Evolutionary conservation across 495 filamentous ascomycete species (phyloP).

Genomic region (Platismatia glauca): DNA sequence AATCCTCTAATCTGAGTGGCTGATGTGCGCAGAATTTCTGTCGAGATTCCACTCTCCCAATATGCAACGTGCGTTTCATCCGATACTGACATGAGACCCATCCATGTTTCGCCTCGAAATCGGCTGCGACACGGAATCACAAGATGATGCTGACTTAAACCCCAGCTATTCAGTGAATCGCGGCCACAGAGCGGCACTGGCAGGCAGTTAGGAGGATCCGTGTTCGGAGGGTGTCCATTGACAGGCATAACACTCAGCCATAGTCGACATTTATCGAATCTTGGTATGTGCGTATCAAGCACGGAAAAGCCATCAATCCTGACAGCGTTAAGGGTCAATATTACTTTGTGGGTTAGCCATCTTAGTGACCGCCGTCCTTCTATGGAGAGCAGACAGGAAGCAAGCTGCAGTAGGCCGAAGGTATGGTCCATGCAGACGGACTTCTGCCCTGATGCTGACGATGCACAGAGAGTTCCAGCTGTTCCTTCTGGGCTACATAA

Average conservation of each 20-base stretch:
- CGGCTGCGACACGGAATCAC: too few relatives aligned
- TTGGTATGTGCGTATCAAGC: conserved; percentile 53
- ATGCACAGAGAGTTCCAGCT: conserved; percentile 82
- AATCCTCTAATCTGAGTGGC: conserved; percentile 1
- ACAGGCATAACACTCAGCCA: conserved; percentile 61
- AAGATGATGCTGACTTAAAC: conserved; percentile 17
- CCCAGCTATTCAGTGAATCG: conserved; percentile 20
- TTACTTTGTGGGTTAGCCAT: conserved; percentile 73
- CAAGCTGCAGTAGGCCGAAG: conserved; percentile 89
- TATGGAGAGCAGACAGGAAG: conserved; percentile 83
- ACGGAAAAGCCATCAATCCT: conserved; percentile 9
- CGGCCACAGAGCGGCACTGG: conserved; percentile 17
- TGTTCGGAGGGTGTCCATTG: conserved; percentile 60
- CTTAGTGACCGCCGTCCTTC: conserved; percentile 48
- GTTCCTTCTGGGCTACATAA: conserved; percentile 77
- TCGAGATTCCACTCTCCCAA: conserved; percentile 87
- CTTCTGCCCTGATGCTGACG: not conserved
- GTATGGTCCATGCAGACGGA: conserved; percentile 36
- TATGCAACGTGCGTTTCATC: conserved; percentile 78
- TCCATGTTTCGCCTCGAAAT: not conserved
- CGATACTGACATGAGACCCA: not conserved
- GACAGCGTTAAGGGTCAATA: conserved; percentile 65
- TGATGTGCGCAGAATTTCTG: conserved; percentile 67
- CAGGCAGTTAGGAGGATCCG: conserved; percentile 35
- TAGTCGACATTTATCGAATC: conserved; percentile 61